phyloP scores from a whole-genome alignment of 202 grass and related monocot genomes.

The Setaria italica region DNA sequence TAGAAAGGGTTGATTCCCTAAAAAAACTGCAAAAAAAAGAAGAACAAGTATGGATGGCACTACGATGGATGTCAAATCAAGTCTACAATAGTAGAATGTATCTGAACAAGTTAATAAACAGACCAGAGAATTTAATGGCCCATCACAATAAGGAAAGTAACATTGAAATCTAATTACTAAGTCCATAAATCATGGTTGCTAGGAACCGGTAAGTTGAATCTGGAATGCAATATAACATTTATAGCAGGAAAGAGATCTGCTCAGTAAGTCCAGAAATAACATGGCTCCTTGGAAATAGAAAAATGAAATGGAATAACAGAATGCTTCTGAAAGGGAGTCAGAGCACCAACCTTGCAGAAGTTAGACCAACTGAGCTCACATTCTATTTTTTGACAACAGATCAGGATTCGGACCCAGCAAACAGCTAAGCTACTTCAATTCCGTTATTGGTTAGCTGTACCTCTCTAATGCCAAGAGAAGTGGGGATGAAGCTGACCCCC shows the following conservation, averaged over 20 bases:
- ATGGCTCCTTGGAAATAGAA: neutral
- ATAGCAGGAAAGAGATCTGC: neutral
- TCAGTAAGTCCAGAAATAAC: slow-evolving; percentile 4
- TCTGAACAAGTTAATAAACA: neutral
- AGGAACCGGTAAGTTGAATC: neutral
- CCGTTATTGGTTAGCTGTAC: slow-evolving; percentile 28
- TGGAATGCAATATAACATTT: neutral
- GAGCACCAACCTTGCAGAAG: neutral
- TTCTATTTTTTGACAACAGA: neutral
- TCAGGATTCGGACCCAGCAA: neutral
- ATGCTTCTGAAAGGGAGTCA: neutral
- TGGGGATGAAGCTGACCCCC: slow-evolving; percentile 15
- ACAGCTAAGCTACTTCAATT: slow-evolving; percentile 26
- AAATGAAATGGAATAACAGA: neutral
- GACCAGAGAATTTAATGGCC: neutral
- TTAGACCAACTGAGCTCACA: neutral
- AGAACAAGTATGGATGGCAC: neutral
- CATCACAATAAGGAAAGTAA: neutral
- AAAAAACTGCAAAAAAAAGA: neutral
- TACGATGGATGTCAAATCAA: neutral
- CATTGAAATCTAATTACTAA: neutral
- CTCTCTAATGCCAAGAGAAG: slow-evolving; percentile 15
- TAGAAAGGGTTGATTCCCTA: too few species aligned
- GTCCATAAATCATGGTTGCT: neutral
- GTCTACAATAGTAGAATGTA: neutral